A percentile compares a stretch with the other conserved stretches of the same genome.
phyloP scores from a whole-genome alignment of 2,329 filamentous ascomycete genomes.

The Malbranchea zuffiana region DNA sequence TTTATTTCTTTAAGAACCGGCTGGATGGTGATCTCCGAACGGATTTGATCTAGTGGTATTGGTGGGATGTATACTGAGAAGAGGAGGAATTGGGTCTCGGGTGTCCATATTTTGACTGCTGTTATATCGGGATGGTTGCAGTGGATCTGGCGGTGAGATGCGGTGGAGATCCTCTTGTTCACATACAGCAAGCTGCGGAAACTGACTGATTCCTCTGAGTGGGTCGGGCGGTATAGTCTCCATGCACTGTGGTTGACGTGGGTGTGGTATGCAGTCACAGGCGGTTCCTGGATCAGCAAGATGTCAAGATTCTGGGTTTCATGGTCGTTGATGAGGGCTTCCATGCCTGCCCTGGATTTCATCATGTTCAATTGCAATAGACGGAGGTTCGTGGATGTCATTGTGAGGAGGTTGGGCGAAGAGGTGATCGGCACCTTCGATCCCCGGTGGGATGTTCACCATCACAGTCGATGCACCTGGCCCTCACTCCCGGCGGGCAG shows the following conservation, averaged over 20 bases:
- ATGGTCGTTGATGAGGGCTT: conserved; percentile 22
- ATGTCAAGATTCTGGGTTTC: conserved; percentile 18
- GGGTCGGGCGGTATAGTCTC: not conserved
- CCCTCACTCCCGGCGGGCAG: no score
- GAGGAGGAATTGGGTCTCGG: no score
- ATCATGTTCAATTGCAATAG: conserved; percentile 18
- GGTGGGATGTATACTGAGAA: no score
- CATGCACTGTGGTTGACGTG: not conserved
- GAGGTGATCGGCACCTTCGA: not conserved
- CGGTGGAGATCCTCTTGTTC: not conserved
- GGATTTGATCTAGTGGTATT: no score
- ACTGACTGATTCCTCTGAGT: not conserved
- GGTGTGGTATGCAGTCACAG: not conserved
- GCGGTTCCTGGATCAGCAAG: conserved; percentile 16
- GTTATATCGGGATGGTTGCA: no score
- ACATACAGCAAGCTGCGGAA: conserved; percentile 1
- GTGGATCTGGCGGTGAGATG: no score
- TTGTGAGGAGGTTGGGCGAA: conserved; percentile 2
- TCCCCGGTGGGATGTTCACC: no score
- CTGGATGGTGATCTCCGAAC: no score
- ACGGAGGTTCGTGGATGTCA: conserved; percentile 10
- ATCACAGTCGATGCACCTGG: no score
- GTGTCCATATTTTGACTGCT: no score
- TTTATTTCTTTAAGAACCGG: no score
- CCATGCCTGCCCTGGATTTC: conserved; percentile 19